Conservation (phyloP, 2,329 filamentous ascomycete species). For the Arachnomyces sp. region DNA sequence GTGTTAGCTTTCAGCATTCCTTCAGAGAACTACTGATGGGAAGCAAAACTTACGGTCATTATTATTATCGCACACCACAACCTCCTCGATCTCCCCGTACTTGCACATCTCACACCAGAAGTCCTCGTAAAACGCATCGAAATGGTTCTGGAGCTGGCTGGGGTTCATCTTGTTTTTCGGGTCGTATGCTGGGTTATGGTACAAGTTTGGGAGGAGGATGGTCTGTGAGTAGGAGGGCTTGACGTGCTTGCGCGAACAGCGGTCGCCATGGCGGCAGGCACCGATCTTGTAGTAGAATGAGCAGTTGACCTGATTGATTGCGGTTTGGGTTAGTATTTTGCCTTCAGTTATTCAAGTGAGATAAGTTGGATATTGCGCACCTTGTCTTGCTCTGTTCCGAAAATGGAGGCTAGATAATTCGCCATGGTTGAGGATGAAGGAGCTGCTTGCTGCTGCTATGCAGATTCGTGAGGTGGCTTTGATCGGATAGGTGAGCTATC, state of each 20-base stretch:
- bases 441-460: too few relatives aligned
- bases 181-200: slow-evolving; percentile 97
- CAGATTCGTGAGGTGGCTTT: too few relatives aligned
- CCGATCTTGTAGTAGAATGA: slow-evolving; percentile 99
- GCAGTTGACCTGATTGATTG: slow-evolving; percentile 64
- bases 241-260: slow-evolving; percentile 96
- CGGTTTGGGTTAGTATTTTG: slow-evolving; percentile 11
- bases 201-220: slow-evolving; percentile 94
- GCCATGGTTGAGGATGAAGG: slow-evolving; percentile 54
- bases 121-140: slow-evolving; percentile 99
- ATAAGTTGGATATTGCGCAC: slow-evolving; percentile 12
- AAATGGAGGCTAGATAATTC: slow-evolving; percentile 98
- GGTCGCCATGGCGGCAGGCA: slow-evolving; percentile 94
- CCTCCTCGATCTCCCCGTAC: slow-evolving; percentile 93
- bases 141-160: slow-evolving; percentile 95
- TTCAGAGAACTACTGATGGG: background rate
- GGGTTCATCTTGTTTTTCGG: slow-evolving; percentile 95
- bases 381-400: slow-evolving; percentile 99
- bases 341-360: slow-evolving; percentile 4
- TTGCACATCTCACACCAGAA: slow-evolving; percentile 99
- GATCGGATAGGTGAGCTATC: too few relatives aligned
- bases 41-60: slow-evolving; percentile 67
- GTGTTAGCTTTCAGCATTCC: slow-evolving; percentile 17
- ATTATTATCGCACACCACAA: slow-evolving; percentile 98
- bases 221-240: slow-evolving; percentile 98